Evolutionary conservation across 768 basidiomycete genomes (phyloP), one percentile per base, ranked within the genome.

Genomic region (Leucocoprinus sp.): DNA sequence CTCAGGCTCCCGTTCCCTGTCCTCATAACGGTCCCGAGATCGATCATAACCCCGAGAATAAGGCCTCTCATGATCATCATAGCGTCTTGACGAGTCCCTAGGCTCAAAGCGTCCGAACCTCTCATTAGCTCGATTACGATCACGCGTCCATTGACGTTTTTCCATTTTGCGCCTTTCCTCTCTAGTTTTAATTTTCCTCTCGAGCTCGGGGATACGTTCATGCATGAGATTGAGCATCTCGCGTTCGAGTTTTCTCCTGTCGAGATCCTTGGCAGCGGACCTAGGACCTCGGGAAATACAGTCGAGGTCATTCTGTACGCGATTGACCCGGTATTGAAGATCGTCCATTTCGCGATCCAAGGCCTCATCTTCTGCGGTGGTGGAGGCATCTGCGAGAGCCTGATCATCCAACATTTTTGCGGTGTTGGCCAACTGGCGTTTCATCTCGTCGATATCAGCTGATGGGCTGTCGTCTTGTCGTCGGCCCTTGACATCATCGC

Each of bases 261-360:
- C 93, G 52, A 92, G 85, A 45, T 96, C 92, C 64, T 85, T 86
- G 14, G 76, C 72, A 8, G 68, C 59, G 2, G 80, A 76, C 48
- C 81, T 74, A 1, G 90, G 79, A 0, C 90, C 86, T 5, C 83
- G 78, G 2, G 80, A 77, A 43, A 82, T 80, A 52, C 93, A 88
- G 33, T 96, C 92, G 23, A 99, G 68, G 60, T 98, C 95, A 40
- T 96, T 91, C 57, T 89, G 83, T 3, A 99, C 75, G 17, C 93
- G 71, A 57, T 80, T 79, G 37, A 96, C 90, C 22, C 84, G 77
- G 56, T 89, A 90, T 35, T 78, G 79, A 37, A 99, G 67, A 52
- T 93, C 89, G 5, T 83, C 77, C 66, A 96, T 74, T 63, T 98
- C 96, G 36, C 83, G 75, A 43, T 93, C 89, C n/a, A 99, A 70